phyloP scores from a whole-genome alignment of 306 rosid genomes.

The Erythrophleum fordii region DNA sequence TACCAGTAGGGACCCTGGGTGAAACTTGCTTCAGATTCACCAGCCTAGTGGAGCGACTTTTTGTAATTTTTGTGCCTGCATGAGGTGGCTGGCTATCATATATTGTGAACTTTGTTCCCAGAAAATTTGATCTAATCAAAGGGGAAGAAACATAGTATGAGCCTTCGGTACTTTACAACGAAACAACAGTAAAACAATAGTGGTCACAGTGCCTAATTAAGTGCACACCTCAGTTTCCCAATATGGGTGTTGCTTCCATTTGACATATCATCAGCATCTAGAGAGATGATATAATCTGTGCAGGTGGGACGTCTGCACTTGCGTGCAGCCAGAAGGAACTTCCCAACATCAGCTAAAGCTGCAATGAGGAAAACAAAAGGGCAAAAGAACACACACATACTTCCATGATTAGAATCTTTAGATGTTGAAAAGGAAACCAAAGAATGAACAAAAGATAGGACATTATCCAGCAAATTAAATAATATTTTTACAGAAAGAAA shows the following conservation, averaged over 20 bases:
- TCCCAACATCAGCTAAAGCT: slow-evolving; percentile 85
- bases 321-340: slow-evolving; percentile 96
- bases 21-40: slow-evolving; percentile 88
- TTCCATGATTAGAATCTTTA: slow-evolving; percentile 19
- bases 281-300: slow-evolving; percentile 84
- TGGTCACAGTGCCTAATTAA: slow-evolving; percentile 19
- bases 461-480: neutral
- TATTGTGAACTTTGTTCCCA: slow-evolving; percentile 94
- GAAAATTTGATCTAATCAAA: slow-evolving; percentile 77
- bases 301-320: slow-evolving; percentile 92
- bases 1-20: slow-evolving; percentile 83
- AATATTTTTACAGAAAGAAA: slow-evolving; percentile 19
- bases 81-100: slow-evolving; percentile 88
- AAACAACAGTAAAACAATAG: slow-evolving; percentile 1
- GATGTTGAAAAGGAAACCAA: slow-evolving; percentile 33
- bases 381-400: slow-evolving; percentile 14
- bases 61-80: slow-evolving; percentile 69
- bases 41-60: slow-evolving; percentile 82
- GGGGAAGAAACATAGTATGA: slow-evolving; percentile 22
- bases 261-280: slow-evolving; percentile 76
- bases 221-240: slow-evolving; percentile 83
- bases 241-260: slow-evolving; percentile 83
- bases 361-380: slow-evolving; percentile 32
- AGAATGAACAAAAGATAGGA: neutral
- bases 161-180: neutral